phyloP scores from a whole-genome alignment of 345 rosid genomes.

The Mangifera indica region DNA sequence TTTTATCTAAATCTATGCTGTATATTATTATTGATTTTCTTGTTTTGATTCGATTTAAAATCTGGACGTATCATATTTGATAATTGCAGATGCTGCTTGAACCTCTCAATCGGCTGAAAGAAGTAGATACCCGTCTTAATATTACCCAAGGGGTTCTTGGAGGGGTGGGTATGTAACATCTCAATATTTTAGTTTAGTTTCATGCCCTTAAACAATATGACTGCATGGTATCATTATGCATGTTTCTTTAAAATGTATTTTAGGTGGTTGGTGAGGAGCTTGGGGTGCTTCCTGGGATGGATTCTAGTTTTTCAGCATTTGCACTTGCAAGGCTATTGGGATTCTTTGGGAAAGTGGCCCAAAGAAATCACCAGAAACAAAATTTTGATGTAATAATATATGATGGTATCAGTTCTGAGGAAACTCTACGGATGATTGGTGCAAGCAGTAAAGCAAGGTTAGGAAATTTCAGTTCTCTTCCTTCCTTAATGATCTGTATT shows the following conservation, averaged over 20 bases:
- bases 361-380: constrained; percentile 39
- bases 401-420: constrained; percentile 70
- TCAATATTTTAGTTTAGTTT: neutral
- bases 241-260: constrained; percentile 18
- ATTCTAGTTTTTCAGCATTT: constrained; percentile 62
- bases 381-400: constrained; percentile 58
- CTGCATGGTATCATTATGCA: constrained; percentile 3
- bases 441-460: constrained; percentile 75
- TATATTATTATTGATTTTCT: neutral
- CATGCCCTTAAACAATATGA: constrained; percentile 1
- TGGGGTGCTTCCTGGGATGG: constrained; percentile 97
- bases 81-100: constrained; percentile 75
- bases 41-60: neutral
- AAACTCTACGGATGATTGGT: constrained; percentile 74
- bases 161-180: constrained; percentile 77
- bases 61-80: constrained; percentile 10
- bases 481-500: neutral
- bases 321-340: constrained; percentile 58
- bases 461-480: constrained; percentile 12
- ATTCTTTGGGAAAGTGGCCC: constrained; percentile 45
- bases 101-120: constrained; percentile 73
- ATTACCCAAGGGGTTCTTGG: constrained; percentile 85
- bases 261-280: constrained; percentile 98
- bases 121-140: constrained; percentile 73
- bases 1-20: neutral